Base-by-base conservation (phyloP, 2,329 filamentous ascomycete genomes). In the Coniella vitis region DNA sequence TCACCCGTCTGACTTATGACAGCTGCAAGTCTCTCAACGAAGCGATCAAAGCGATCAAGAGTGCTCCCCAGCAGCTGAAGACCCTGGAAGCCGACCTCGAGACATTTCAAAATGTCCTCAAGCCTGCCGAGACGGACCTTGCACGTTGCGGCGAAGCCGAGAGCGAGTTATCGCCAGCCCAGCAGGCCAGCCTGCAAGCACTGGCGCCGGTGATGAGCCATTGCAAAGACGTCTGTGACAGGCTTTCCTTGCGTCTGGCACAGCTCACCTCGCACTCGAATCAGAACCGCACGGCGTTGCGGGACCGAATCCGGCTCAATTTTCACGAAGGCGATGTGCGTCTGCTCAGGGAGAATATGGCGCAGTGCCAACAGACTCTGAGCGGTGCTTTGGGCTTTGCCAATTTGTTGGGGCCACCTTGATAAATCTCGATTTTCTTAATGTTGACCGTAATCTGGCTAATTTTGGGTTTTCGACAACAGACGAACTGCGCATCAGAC, bases 21-120 rank as follows among this genome's bases (percentile, higher is more conserved):
- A 48, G 40, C 35, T 48, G 47, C 19, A 44, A 39, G 34, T 13
- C 17, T 8, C 25, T 48, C 4, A 48, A 39, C 35, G 47, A 48
- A 13, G 34, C 19, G 5, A 20, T 48, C 10, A 44, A 39, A 22
- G 34, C 22, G 10, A 34, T 44, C 22, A 41, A 31, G 22, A 14
- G 38, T 22, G 38, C 38, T 4, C 38, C 22, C n/a, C 16, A 9
- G 9, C 25, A 9, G 17, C n/a, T 41, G 2, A 31, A 31, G 31
- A 21, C 9, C 3, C 47, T 48, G 8, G 16, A 19, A 20, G 21
- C 16, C 8, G 35, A 31, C 5, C 40, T 48, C 10, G 35, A 25
- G 19, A 20, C 40, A 16, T 38, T 48, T 13, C 14, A 43, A 8
- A 22, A 31, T 5, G 22, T 44, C 10, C 25, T 48, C 25, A 32